phyloP scores from a whole-genome alignment of 2,329 filamentous ascomycete species.

The Fusarium camptoceras region DNA sequence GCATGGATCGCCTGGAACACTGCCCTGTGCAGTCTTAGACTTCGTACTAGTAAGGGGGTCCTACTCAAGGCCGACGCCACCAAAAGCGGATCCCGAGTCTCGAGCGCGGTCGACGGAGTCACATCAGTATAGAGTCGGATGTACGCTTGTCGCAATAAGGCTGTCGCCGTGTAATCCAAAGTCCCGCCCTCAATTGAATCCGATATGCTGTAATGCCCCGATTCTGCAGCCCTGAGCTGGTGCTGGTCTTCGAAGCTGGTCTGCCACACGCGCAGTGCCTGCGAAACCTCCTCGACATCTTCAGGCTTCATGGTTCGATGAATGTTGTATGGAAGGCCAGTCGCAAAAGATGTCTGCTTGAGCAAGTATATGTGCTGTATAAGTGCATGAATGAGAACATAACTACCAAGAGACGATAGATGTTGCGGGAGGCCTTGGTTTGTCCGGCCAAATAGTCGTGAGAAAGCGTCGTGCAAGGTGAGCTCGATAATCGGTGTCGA shows the following conservation, averaged over 20 bases:
- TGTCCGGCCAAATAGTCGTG: constrained; percentile 64
- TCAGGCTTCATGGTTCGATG: constrained; percentile 64
- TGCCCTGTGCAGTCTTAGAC: constrained; percentile 69
- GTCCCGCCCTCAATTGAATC: constrained; percentile 68
- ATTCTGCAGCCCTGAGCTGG: constrained; percentile 63
- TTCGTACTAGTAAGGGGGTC: constrained; percentile 69
- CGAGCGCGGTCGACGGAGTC: constrained; percentile 70
- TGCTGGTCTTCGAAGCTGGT: constrained; percentile 68
- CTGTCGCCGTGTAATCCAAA: constrained; percentile 74
- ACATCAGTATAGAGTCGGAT: constrained; percentile 76
- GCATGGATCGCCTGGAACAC: constrained; percentile 77
- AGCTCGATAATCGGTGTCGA: constrained; percentile 63
- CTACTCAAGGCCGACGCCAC: constrained; percentile 71
- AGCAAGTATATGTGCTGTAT: constrained; percentile 79
- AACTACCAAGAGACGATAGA: constrained; percentile 73
- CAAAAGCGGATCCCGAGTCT: constrained; percentile 71
- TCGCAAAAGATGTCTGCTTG: constrained; percentile 69
- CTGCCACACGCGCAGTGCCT: constrained; percentile 69
- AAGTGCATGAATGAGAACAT: constrained; percentile 77
- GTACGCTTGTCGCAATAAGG: constrained; percentile 69
- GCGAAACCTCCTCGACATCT: constrained; percentile 67
- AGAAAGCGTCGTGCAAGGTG: constrained; percentile 68
- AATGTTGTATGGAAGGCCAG: constrained; percentile 61
- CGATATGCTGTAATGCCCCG: constrained; percentile 58
- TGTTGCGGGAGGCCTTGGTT: constrained; percentile 61